These are phyloP conservation scores for Musa acuminata DNA, from an alignment of 176 grass and related monocot species.

Conservation along the genomic window DNA sequence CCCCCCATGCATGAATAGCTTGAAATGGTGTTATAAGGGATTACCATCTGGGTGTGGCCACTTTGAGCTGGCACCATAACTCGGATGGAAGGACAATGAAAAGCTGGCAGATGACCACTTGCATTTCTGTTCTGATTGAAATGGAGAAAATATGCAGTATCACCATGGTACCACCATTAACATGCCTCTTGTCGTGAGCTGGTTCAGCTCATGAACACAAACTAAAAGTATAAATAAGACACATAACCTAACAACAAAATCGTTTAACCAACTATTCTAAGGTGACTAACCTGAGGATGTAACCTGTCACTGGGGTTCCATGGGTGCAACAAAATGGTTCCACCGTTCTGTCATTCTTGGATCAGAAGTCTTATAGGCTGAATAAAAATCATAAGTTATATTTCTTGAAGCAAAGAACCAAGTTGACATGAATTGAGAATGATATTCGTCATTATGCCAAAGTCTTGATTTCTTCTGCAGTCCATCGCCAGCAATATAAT, in stretches of 20 bases:
- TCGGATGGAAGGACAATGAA: constrained; percentile 21
- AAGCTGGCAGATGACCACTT: constrained; percentile 23
- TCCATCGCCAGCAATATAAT: constrained; percentile 31
- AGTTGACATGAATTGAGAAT: background rate
- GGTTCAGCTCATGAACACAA: background rate
- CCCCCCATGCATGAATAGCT: background rate
- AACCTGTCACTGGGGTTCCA: constrained; percentile 12
- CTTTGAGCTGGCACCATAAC: constrained; percentile 16
- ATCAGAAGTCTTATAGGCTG: constrained; percentile 23
- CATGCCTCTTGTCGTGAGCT: constrained; percentile 11
- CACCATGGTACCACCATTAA: background rate
- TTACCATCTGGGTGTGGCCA: constrained; percentile 27
- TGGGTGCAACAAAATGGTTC: constrained; percentile 19
- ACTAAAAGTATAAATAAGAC: background rate
- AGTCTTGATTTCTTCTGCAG: constrained; percentile 53
- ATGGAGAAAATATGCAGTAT: constrained; percentile 17
- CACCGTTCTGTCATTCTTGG: constrained; percentile 18
- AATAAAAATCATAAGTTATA: constrained; percentile 10
- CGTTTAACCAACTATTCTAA: background rate
- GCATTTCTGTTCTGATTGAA: constrained; percentile 20
- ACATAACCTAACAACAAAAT: background rate
- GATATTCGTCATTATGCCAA: constrained; percentile 5
- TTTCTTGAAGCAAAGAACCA: constrained; percentile 5
- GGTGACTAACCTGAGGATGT: constrained; percentile 34
- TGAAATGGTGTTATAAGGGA: constrained; percentile 14